These are phyloP conservation scores for Mortierella sp. DNA, from an alignment of 371 early-diverging fungal genomes.

Conservation along the genomic window DNA sequence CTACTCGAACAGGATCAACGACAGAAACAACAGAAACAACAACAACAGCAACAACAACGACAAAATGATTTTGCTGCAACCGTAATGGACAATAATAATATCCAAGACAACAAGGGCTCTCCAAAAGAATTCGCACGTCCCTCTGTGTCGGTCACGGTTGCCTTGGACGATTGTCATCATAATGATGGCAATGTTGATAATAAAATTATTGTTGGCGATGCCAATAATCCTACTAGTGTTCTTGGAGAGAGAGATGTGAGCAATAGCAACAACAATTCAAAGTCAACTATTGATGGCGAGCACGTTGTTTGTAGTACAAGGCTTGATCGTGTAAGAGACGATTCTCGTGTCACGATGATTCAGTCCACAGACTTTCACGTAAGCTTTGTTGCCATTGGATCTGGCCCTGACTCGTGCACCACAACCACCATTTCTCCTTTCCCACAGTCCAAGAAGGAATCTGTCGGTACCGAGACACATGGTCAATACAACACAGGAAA, in stretches of 20 bases:
- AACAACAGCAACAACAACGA: not conserved
- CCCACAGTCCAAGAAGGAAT: not conserved
- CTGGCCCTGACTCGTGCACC: not conserved
- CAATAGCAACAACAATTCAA: not conserved
- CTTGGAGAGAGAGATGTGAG: not conserved
- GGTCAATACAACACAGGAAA: not conserved
- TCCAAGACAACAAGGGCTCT: not conserved
- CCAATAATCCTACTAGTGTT: not conserved
- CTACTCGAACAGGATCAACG: not conserved
- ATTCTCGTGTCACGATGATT: conserved; percentile 12
- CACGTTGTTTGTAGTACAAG: conserved; percentile 24
- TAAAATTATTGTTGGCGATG: not conserved
- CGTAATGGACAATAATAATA: not conserved
- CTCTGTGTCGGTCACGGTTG: not conserved
- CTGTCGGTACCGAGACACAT: not conserved
- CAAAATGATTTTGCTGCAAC: not conserved
- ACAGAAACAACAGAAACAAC: not conserved
- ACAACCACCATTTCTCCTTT: not conserved
- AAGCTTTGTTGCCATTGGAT: not conserved
- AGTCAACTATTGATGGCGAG: not conserved
- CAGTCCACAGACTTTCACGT: not conserved
- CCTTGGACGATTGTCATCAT: not conserved
- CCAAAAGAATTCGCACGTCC: not conserved
- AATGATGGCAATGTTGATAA: not conserved
- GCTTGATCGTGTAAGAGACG: not conserved